Percentiles rank a stretch among this genome's conserved stretches.
Evolutionary conservation across 257 asterid species (phyloP).

Genomic region (Hygrophila difformis): DNA sequence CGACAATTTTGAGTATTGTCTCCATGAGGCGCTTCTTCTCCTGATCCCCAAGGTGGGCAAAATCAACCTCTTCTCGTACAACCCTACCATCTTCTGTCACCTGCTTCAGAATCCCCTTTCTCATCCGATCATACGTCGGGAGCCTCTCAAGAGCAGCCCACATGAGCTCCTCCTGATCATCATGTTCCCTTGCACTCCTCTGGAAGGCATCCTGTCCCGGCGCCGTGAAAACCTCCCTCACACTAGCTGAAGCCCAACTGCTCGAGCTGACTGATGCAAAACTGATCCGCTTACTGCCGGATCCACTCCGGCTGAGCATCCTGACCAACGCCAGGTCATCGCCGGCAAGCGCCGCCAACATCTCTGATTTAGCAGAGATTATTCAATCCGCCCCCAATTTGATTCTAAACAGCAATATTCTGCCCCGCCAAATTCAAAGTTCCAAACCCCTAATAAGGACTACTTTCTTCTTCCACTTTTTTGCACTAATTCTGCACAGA

Average conservation of each 20-base stretch:
- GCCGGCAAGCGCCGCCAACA: slow-evolving; percentile 17
- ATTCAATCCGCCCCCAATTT: too few relatives aligned
- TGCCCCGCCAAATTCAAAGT: slow-evolving; percentile 6
- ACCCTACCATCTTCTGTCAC: slow-evolving; percentile 42
- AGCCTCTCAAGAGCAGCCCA: slow-evolving; percentile 71
- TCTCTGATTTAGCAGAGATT: too few relatives aligned
- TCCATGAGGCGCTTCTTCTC: slow-evolving; percentile 43
- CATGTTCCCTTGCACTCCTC: slow-evolving; percentile 33
- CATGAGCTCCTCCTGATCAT: slow-evolving; percentile 52
- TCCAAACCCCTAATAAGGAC: slow-evolving; percentile 11
- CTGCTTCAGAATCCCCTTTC: slow-evolving; percentile 32
- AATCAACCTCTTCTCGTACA: slow-evolving; percentile 37
- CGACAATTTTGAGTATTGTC: slow-evolving; percentile 30
- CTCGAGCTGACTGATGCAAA: slow-evolving; percentile 27
- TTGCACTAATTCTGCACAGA: slow-evolving; percentile 1
- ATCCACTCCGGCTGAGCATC: slow-evolving; percentile 27
- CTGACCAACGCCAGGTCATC: slow-evolving; percentile 29
- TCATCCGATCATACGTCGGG: slow-evolving; percentile 52
- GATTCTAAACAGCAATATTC: too few relatives aligned
- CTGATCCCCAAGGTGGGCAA: slow-evolving; percentile 34
- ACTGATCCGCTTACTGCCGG: slow-evolving; percentile 25
- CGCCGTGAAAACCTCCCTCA: slow-evolving; percentile 35
- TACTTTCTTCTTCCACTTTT: neutral
- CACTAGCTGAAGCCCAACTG: slow-evolving; percentile 51
- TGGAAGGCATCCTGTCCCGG: slow-evolving; percentile 39